phyloP scores from a whole-genome alignment of 192 early-diverging fungal genomes.

The Coemansia brasiliensis region DNA sequence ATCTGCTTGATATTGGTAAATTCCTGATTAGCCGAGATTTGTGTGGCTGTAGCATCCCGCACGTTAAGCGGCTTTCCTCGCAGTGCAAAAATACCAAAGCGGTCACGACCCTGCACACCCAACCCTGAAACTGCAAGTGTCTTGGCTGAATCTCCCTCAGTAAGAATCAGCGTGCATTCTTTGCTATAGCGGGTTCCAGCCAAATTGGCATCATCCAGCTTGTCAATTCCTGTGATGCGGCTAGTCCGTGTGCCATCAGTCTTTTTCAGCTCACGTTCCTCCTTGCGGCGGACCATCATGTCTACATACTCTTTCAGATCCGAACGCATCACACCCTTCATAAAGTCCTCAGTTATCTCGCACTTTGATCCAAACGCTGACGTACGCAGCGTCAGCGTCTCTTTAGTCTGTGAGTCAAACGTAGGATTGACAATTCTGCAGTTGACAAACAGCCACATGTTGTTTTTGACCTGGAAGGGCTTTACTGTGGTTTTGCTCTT shows the following conservation, averaged over 20 bases:
- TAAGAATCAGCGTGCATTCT: conserved; percentile 92
- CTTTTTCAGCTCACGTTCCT: conserved; percentile 79
- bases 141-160: conserved; percentile 97
- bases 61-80: conserved; percentile 98
- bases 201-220: conserved; percentile 92
- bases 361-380: conserved; percentile 83
- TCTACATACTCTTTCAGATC: conserved; percentile 84
- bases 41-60: conserved; percentile 72
- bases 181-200: conserved; percentile 73
- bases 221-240: conserved; percentile 76
- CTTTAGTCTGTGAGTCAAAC: conserved; percentile 98
- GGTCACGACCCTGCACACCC: conserved; percentile 83
- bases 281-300: conserved; percentile 66
- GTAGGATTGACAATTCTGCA: conserved; percentile 89
- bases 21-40: conserved; percentile 81
- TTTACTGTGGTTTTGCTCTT: conserved; percentile 74
- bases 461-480: conserved; percentile 81
- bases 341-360: conserved; percentile 72
- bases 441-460: conserved; percentile 95
- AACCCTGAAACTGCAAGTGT: conserved; percentile 83
- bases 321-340: conserved; percentile 80
- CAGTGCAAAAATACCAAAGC: conserved; percentile 93
- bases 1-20: conserved; percentile 89
- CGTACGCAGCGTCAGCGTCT: conserved; percentile 80
- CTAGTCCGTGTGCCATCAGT: conserved; percentile 74